These are phyloP conservation scores for Aspergillus versicolor DNA, from an alignment of 2,329 filamentous ascomycete genomes.

Conservation along the genomic window DNA sequence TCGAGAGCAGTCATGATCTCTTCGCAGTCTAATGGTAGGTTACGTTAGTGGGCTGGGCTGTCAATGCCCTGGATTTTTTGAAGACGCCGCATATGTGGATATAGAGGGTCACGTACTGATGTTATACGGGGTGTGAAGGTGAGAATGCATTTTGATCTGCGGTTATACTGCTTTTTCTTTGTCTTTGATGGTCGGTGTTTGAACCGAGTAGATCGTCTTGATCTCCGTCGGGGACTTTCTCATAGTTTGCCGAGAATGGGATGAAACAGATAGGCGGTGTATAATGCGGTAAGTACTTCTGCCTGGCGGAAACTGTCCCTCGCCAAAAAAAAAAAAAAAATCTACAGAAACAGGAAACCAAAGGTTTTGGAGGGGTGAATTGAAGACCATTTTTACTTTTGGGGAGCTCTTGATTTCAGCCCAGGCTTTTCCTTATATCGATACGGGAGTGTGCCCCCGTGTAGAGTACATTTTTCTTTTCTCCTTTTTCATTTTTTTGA, in stretches of 20 bases:
- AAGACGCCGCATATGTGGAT: neutral
- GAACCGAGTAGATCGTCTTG: neutral
- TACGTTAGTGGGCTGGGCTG: constrained; percentile 3
- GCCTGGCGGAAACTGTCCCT: constrained; percentile 21
- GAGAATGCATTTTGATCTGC: constrained; percentile 78
- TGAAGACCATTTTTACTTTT: neutral
- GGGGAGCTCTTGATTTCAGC: constrained; percentile 1
- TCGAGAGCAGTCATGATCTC: constrained; percentile 92
- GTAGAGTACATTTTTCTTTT: neutral
- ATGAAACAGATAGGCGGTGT: neutral
- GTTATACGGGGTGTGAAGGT: constrained; percentile 91
- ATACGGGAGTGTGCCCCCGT: neutral
- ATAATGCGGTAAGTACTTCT: constrained; percentile 11
- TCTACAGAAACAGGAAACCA: neutral
- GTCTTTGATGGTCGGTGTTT: neutral
- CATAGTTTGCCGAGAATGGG: neutral
- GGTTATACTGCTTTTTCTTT: constrained; percentile 11
- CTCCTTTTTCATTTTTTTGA: constrained; percentile 2
- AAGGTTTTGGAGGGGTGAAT: constrained; percentile 10
- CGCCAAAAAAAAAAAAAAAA: constrained; percentile 26
- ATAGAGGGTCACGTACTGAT: constrained; percentile 59
- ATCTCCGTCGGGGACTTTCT: neutral
- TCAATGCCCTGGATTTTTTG: neutral
- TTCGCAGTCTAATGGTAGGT: constrained; percentile 69
- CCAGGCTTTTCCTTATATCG: constrained; percentile 3